phyloP scores from a whole-genome alignment of 2,329 filamentous ascomycete species.

The Anthostomella pinea region DNA sequence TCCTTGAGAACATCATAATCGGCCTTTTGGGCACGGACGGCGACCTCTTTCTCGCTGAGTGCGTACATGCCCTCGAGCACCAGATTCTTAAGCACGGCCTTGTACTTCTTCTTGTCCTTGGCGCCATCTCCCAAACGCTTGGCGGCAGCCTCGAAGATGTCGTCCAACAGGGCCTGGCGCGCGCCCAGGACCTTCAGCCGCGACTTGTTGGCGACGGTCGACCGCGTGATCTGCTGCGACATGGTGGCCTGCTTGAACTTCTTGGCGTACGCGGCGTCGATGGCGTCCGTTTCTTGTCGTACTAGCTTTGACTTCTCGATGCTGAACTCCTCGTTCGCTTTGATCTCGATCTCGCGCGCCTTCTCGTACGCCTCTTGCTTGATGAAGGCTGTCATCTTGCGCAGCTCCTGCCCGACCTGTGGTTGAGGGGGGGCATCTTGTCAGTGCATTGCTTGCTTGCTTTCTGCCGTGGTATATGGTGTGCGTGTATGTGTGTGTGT shows the following conservation, averaged over 20 bases:
- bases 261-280: conserved; percentile 93
- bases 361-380: conserved; percentile 97
- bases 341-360: conserved; percentile 94
- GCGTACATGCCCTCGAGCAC: conserved; percentile 89
- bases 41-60: conserved; percentile 74
- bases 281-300: conserved; percentile 87
- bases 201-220: conserved; percentile 94
- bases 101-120: conserved; percentile 73
- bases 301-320: conserved; percentile 99
- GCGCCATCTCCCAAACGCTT: conserved; percentile 65
- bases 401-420: conserved; percentile 95
- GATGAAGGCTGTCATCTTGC: conserved; percentile 99
- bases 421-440: background rate
- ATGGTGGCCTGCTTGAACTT: conserved; percentile 99
- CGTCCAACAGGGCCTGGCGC: conserved; percentile 86
- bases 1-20: conserved; percentile 75
- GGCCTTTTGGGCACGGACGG: conserved; percentile 72
- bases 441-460: conserved; percentile 3
- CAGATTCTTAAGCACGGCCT: conserved; percentile 71
- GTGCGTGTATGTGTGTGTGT: conserved; percentile 16
- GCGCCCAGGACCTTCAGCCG: conserved; percentile 83
- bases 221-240: conserved; percentile 98
- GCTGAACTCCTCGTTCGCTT: conserved; percentile 97
- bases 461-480: conserved; percentile 1
- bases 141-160: conserved; percentile 78